phyloP scores from a whole-genome alignment of 1,139 yeast species.

The Schizosaccharomyces versatilis region DNA sequence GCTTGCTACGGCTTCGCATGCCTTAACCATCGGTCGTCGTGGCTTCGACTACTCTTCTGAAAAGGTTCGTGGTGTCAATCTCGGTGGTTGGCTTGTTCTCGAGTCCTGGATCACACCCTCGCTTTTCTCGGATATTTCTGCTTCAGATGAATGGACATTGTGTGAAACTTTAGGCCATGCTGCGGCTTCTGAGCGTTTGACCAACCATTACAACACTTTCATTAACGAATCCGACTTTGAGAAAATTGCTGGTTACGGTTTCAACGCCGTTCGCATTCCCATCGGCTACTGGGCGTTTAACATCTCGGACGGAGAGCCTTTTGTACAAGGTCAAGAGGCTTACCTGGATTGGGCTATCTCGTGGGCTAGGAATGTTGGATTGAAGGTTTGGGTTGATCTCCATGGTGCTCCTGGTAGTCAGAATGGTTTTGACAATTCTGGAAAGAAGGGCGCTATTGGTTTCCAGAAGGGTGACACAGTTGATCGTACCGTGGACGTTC shows the following conservation, averaged over 20 bases:
- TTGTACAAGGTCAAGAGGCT: conserved; percentile 59
- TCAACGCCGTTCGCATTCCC: conserved; percentile 76
- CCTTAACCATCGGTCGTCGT: neutral
- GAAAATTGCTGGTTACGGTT: conserved; percentile 37
- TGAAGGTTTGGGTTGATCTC: conserved; percentile 77
- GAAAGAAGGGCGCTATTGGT: conserved; percentile 40
- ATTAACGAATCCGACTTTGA: conserved; percentile 52
- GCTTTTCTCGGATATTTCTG: conserved; percentile 18
- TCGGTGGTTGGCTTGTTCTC: conserved; percentile 75
- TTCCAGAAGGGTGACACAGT: conserved; percentile 29
- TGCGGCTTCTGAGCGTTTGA: conserved; percentile 32
- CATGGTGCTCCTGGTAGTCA: conserved; percentile 98
- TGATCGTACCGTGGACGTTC: conserved; percentile 30
- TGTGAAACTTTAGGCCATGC: conserved; percentile 41
- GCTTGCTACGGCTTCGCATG: neutral
- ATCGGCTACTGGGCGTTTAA: conserved; percentile 92
- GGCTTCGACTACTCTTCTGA: conserved; percentile 6
- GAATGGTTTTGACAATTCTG: conserved; percentile 90
- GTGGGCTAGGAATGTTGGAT: conserved; percentile 44
- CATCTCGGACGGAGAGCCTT: conserved; percentile 46
- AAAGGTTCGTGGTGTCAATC: conserved; percentile 41
- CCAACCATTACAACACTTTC: conserved; percentile 62
- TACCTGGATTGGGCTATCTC: conserved; percentile 54
- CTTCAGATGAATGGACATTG: conserved; percentile 70
- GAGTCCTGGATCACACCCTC: conserved; percentile 19